Percentiles rank a stretch among this genome's conserved stretches.
Conservation (phyloP, 2,329 filamentous ascomycete species). For the Xylaria sp. region DNA sequence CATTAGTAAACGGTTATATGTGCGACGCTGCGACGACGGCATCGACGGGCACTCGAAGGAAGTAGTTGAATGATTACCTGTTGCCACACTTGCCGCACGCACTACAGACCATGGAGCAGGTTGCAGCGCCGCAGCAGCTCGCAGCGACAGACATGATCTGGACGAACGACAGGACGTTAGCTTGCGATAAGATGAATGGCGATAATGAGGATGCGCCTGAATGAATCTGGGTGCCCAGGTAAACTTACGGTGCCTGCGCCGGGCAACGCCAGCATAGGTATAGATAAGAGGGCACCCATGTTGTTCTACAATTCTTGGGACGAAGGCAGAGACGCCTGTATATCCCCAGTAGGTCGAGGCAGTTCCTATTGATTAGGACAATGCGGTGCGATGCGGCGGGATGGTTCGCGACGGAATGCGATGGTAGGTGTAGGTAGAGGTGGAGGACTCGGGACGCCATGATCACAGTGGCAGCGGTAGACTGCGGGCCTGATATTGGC, state of each 20-base stretch:
- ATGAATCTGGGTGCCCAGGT: not conserved
- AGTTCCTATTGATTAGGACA: slow-evolving; percentile 11
- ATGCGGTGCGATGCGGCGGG: slow-evolving; percentile 12
- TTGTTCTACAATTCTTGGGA: slow-evolving; percentile 21
- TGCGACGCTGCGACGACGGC: not conserved
- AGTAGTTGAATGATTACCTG: slow-evolving; percentile 70
- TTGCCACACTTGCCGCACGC: slow-evolving; percentile 97
- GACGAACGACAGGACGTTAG: slow-evolving; percentile 37
- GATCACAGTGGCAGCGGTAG: not conserved
- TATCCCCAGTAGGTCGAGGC: not conserved
- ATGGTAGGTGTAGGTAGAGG: slow-evolving; percentile 1
- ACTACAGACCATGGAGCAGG: slow-evolving; percentile 94
- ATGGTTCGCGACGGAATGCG: slow-evolving; percentile 6
- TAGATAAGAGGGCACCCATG: slow-evolving; percentile 92
- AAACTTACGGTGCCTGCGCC: slow-evolving; percentile 82
- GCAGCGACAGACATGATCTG: slow-evolving; percentile 81
- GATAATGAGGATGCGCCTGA: slow-evolving; percentile 12
- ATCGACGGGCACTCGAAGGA: slow-evolving; percentile 5
- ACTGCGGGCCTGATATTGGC: slow-evolving; percentile 11
- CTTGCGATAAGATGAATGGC: slow-evolving; percentile 7
- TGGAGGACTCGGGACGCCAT: slow-evolving; percentile 6
- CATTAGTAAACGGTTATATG: slow-evolving; percentile 23
- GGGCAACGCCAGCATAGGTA: slow-evolving; percentile 89
- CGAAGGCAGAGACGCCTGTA: slow-evolving; percentile 19
- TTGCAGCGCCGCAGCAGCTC: slow-evolving; percentile 96